Percentiles rank a stretch among this genome's conserved stretches.
Evolutionary conservation across 2,329 filamentous ascomycete genomes (phyloP).

Genomic region (Rutstroemia sydowiana): DNA sequence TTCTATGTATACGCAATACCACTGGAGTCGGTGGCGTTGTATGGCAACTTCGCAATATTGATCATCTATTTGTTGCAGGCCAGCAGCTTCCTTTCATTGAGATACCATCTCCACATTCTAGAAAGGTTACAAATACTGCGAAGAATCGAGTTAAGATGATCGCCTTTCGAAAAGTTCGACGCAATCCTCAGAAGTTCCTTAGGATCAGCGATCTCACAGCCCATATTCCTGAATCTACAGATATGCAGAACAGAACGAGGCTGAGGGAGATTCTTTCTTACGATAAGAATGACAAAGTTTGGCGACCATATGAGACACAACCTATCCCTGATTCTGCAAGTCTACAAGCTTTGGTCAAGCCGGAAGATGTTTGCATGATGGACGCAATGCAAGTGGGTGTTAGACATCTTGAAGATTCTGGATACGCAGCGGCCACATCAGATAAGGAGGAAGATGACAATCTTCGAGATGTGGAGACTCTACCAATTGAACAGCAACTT

Average conservation of each 20-base stretch:
- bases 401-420: constrained; percentile 84
- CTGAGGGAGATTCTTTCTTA: constrained; percentile 94
- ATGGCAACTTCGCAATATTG: constrained; percentile 82
- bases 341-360: constrained; percentile 83
- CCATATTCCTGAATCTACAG: constrained; percentile 86
- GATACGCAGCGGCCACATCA: constrained; percentile 66
- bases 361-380: constrained; percentile 88
- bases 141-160: constrained; percentile 98
- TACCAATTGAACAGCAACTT: constrained; percentile 79
- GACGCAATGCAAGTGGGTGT: constrained; percentile 96
- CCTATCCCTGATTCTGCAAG: constrained; percentile 71
- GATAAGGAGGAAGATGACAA: constrained; percentile 46
- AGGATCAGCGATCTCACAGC: constrained; percentile 80
- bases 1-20: constrained; percentile 74
- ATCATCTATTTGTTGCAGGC: constrained; percentile 84
- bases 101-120: constrained; percentile 85
- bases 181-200: constrained; percentile 61
- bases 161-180: constrained; percentile 78
- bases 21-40: constrained; percentile 70
- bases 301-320: constrained; percentile 70
- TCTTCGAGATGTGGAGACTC: constrained; percentile 30
- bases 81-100: constrained; percentile 90
- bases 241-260: constrained; percentile 93
- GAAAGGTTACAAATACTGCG: constrained; percentile 92
- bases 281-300: constrained; percentile 75